Evolutionary conservation across 2,329 filamentous ascomycete species (phyloP).

Genomic region (Calonectria honghensis): DNA sequence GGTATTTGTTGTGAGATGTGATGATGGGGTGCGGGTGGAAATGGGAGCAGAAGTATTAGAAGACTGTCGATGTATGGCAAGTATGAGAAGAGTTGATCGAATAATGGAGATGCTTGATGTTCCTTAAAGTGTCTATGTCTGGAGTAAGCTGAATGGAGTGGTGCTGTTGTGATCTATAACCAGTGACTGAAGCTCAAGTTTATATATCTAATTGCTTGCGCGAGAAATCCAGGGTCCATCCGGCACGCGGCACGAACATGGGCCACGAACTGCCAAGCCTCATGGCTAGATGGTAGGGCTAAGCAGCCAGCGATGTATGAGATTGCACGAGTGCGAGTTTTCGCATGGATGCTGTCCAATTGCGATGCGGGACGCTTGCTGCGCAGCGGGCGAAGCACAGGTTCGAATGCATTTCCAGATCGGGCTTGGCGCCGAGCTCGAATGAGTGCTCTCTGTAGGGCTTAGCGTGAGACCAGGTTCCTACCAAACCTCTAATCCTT

Average conservation of each 20-base stretch:
- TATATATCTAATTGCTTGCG: constrained; percentile 23
- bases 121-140: background rate
- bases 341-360: constrained; percentile 26
- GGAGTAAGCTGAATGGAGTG: background rate
- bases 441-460: constrained; percentile 34
- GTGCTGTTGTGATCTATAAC: background rate
- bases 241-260: constrained; percentile 32
- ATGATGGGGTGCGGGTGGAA: background rate
- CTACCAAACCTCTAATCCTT: background rate
- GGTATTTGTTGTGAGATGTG: background rate
- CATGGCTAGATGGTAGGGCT: constrained; percentile 4
- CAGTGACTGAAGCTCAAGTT: background rate
- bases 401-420: constrained; percentile 36
- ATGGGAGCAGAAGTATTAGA: background rate
- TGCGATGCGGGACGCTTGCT: constrained; percentile 16
- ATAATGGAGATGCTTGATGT: background rate
- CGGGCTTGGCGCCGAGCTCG: constrained; percentile 35
- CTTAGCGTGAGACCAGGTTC: constrained; percentile 5
- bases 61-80: background rate
- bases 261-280: constrained; percentile 21
- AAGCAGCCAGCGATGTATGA: constrained; percentile 2
- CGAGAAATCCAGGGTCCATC: background rate
- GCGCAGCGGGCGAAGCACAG: constrained; percentile 10
- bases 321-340: constrained; percentile 4
- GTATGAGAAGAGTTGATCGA: background rate